Percentiles rank a stretch among this genome's conserved stretches.
phyloP scores from a whole-genome alignment of 257 asterid species.

The Nicotiana noctiflora region DNA sequence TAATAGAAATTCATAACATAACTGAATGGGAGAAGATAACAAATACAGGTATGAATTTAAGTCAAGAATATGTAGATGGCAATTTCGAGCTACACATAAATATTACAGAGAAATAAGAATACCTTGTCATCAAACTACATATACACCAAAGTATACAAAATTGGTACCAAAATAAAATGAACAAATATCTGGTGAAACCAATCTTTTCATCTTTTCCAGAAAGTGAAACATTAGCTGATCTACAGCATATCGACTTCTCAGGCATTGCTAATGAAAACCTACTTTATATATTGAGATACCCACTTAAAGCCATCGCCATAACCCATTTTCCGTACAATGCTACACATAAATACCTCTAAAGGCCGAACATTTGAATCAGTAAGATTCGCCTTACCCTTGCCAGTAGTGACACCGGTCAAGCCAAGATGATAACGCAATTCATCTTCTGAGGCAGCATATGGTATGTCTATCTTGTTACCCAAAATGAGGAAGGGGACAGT shows the following conservation, averaged over 20 bases:
- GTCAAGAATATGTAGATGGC: constrained; percentile 3
- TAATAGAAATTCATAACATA: no score
- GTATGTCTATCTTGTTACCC: constrained; percentile 20
- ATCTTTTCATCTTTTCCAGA: not conserved
- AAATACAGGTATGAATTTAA: not conserved
- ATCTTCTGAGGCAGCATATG: no score
- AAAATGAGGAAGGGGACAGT: constrained; percentile 15
- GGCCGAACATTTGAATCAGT: constrained; percentile 12
- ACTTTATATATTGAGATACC: constrained; percentile 19
- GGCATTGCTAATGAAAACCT: not conserved
- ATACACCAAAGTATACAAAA: not conserved
- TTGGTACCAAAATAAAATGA: not conserved
- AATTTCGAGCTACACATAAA: constrained; percentile 1
- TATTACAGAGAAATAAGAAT: not conserved
- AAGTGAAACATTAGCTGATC: not conserved
- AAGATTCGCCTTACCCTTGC: constrained; percentile 18
- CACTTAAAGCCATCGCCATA: constrained; percentile 13
- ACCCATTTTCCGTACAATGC: constrained; percentile 19
- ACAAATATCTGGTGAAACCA: constrained; percentile 3
- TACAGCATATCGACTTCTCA: not conserved
- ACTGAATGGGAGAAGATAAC: not conserved
- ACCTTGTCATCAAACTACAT: not conserved
- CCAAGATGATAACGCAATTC: constrained; percentile 15
- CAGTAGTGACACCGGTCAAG: constrained; percentile 15
- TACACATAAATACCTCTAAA: constrained; percentile 20